A percentile compares a stretch with the other conserved stretches of the same genome.
Conservation (phyloP, 2,329 filamentous ascomycete species). For the Sporothrix variecibatus region DNA sequence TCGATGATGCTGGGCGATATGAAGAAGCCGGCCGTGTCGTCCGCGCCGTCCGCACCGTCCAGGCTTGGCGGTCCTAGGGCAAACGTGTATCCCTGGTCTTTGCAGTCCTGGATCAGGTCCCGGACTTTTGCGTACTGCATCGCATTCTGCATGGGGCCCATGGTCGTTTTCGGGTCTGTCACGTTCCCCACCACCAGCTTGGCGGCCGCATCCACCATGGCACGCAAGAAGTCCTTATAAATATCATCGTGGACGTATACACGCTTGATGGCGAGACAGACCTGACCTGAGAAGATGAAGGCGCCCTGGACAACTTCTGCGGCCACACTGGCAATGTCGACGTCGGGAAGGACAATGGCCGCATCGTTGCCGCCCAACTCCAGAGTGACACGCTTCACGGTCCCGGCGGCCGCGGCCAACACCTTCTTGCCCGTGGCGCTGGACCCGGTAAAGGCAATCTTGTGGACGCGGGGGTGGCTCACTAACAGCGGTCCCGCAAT, state of each 20-base stretch:
- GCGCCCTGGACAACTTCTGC: not conserved
- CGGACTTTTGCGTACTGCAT: constrained; percentile 51
- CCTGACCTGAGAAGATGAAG: constrained; percentile 30
- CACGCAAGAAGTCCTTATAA: constrained; percentile 49
- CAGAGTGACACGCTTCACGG: constrained; percentile 61
- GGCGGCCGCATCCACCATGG: constrained; percentile 49
- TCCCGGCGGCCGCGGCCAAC: constrained; percentile 56
- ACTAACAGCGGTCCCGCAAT: constrained; percentile 60
- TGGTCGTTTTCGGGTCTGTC: not conserved
- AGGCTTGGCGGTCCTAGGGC: not conserved
- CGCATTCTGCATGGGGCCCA: constrained; percentile 58
- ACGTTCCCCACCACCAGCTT: constrained; percentile 37
- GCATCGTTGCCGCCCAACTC: constrained; percentile 50
- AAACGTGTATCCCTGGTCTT: constrained; percentile 1
- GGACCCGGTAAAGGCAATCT: constrained; percentile 66
- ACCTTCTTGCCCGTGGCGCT: constrained; percentile 62
- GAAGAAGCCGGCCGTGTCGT: constrained; percentile 57
- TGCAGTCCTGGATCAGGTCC: not conserved
- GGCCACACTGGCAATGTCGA: constrained; percentile 39
- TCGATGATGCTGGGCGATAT: constrained; percentile 60
- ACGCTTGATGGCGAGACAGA: constrained; percentile 54
- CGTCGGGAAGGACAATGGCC: constrained; percentile 47
- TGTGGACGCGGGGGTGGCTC: constrained; percentile 58
- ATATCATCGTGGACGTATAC: constrained; percentile 56
- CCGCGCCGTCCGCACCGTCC: constrained; percentile 29